A percentile compares a stretch with the other conserved stretches of the same genome.
Conservation (phyloP, 164 flowering plant species). For the Chimonanthus salicifolius region DNA sequence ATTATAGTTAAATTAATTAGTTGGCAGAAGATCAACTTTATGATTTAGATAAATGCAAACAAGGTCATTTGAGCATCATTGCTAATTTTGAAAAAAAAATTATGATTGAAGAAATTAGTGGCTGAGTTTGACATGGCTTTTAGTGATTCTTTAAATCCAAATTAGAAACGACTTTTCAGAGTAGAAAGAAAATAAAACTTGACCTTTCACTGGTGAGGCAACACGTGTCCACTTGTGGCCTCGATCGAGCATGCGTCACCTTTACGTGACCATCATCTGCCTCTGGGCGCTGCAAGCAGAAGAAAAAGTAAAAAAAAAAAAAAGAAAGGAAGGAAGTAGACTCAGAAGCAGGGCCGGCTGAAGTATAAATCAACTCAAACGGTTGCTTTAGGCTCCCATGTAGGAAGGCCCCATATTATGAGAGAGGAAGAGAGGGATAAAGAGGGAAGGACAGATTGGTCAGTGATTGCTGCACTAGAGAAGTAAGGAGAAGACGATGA, state of each 20-base stretch:
- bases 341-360: neutral
- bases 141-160: no score
- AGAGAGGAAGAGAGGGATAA: no score
- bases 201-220: neutral
- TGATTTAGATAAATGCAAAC: no score
- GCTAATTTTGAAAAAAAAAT: neutral
- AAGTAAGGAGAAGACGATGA: no score
- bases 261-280: neutral
- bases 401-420: no score
- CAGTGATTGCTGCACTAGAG: no score
- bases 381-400: neutral
- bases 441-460: no score
- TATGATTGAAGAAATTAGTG: neutral
- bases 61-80: neutral
- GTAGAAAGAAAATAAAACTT: neutral
- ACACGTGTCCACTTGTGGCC: neutral
- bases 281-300: neutral
- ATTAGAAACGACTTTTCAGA: neutral
- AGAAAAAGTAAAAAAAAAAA: no score
- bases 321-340: neutral
- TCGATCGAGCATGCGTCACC: neutral
- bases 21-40: no score
- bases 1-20: no score
- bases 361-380: no score
- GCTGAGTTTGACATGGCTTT: no score